Base-by-base conservation (phyloP, 2,329 filamentous ascomycete species). In the Stagonosporopsis cucurbitacearum region DNA sequence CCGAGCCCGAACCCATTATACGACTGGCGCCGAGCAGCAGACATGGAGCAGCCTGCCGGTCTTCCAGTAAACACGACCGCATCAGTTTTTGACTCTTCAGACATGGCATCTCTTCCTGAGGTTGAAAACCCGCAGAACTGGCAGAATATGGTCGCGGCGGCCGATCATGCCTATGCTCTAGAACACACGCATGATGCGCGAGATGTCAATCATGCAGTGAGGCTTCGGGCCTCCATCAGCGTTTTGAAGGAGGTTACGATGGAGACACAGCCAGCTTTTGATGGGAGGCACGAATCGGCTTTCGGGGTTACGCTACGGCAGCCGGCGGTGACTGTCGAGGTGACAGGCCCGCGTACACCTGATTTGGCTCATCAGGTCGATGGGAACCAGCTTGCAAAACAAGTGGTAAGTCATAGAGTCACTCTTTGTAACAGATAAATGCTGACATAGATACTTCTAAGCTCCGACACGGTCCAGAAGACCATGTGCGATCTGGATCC, bases 11-110 rank as follows among this genome's bases (percentile, higher is more conserved):
- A 6, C 17, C 9, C 20, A 5, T 15, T 5, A 36, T 28, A 46
- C 11, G 43, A 53, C 37, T 53, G 50, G 50, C 37, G 19, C 28
- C 41, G 32, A 9, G 50, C 42, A 23, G 35, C 19, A 23, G 43
- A 47, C 36, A 23, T 47, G 22, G 43, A 47, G 22, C 42, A 46
- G 11, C 25, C n/a, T n/a, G 13, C 11, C 7, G n/a, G 28, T 5
- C 2, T 12, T n/a, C 15, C 40, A 22, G 22, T 36, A 6, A 7
- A 7, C 13, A 20, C 15, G 9, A 13, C 11, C 11, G 15, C 13
- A 2, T 15, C 22, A 6, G 3, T 15, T 9, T 17, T 7, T 7
- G 9, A 20, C 13, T 28, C 22, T 5, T 8, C 28, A 23, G 28
- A 30, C n/a, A n/a, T 8, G 12, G 36, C 23, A 17, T 6, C 30